Evolutionary conservation across 345 rosid species (phyloP), one percentile per base, ranked within the genome.

Genomic region (Bruguiera parviflora): DNA sequence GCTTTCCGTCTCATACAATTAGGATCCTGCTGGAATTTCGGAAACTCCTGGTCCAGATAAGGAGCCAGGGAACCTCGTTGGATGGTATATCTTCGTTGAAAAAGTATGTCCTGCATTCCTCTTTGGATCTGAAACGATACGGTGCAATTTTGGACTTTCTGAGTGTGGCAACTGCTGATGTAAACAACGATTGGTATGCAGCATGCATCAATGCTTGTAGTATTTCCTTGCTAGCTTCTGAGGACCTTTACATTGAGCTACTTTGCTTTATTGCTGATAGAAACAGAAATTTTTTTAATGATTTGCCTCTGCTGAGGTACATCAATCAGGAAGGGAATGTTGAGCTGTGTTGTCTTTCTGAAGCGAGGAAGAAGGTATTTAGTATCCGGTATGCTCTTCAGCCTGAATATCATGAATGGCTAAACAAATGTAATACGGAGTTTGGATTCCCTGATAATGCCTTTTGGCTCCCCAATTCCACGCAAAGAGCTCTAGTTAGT

Each of bases 211-310:
- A 53, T 11, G 37, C 51, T 1, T 62, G 51, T 18, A 51, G 53
- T 24, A 51, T 61, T 62, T 29, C 32, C 8, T 22, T 53, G 21
- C 5, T 20, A 19, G 67, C 61, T 32, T 35, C 53, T 49, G 27
- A 46, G 5, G 53, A 52, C 20, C 37, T 21, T 6, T 70, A 70
- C 27, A 46, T 61, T 11, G 60, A 70, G 4, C 60, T 70, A 2
- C 66, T 70, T 61, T 52, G 47, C 21, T 70, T 70, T 52, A 21
- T 62, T 61, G 73, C 61, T 63, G 49, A n/a, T 62, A 21, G 22
- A 11, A 22, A 55, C 25, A 32, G 4, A 2, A 13, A 13, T 3
- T 4, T 52, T 39, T 33, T 67, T 16, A 20, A 10, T 5, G 24
- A 69, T 6, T 20, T 69, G 2, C 51, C 49, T 4, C 32, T 61